Conservation (phyloP, 352 stramenopile genomes). For the Globisporangium solare region DNA sequence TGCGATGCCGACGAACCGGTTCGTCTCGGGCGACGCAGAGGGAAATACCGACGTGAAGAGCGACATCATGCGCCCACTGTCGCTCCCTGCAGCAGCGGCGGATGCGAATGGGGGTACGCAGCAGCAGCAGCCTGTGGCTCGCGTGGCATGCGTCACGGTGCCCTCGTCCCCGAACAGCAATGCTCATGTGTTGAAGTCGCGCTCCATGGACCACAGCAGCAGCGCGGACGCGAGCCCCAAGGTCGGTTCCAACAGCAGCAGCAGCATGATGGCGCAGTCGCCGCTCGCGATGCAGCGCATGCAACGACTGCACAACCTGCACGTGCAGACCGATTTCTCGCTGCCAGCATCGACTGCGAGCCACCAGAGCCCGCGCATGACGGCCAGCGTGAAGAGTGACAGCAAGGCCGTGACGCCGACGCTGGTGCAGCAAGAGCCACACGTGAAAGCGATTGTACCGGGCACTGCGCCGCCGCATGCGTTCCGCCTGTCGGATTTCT, state of each 20-base stretch:
- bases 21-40: neutral
- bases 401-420: constrained; percentile 4
- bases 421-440: constrained; percentile 2
- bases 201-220: neutral
- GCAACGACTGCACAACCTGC: constrained; percentile 28
- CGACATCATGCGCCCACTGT: neutral
- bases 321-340: constrained; percentile 27
- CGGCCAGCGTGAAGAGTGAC: neutral
- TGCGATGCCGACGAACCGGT: constrained; percentile 9
- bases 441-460: neutral
- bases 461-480: constrained; percentile 23
- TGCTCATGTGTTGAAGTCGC: neutral
- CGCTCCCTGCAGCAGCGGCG: neutral
- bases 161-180: neutral
- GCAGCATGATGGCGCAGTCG: constrained; percentile 13
- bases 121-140: neutral
- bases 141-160: constrained; percentile 1
- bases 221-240: constrained; percentile 4
- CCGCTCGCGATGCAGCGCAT: constrained; percentile 29
- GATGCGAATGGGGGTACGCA: neutral
- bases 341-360: neutral
- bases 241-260: neutral
- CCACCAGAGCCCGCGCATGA: neutral
- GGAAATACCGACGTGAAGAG: neutral
- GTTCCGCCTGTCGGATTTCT: constrained; percentile 70